These are phyloP conservation scores for Sapria himalayana DNA, from an alignment of 345 rosid species.

Conservation along the genomic window DNA sequence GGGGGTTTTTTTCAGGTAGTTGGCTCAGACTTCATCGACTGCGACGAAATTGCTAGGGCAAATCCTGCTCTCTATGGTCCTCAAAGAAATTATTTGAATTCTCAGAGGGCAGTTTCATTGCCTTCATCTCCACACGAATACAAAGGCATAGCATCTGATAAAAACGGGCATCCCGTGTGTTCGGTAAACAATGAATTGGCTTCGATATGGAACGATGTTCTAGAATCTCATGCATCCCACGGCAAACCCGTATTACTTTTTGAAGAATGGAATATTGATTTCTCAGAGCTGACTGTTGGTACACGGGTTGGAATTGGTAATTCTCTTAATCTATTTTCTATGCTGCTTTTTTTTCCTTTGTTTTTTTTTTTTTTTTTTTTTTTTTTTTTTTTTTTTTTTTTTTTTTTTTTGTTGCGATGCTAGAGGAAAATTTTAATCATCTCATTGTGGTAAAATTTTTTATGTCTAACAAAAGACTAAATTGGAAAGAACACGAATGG, in stretches of 20 bases:
- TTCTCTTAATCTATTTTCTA: constrained; percentile 4
- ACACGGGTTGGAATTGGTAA: constrained; percentile 97
- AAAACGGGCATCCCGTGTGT: constrained; percentile 25
- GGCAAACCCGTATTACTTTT: constrained; percentile 55
- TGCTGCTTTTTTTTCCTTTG: background rate
- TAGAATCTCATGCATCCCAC: constrained; percentile 68
- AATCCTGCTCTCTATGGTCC: constrained; percentile 37
- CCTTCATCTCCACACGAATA: constrained; percentile 85
- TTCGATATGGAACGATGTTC: constrained; percentile 61
- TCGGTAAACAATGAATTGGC: constrained; percentile 24
- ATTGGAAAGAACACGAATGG: too few species aligned
- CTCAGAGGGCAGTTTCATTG: constrained; percentile 83
- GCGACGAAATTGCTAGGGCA: constrained; percentile 35
- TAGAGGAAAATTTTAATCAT: too few species aligned
- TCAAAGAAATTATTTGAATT: constrained; percentile 30
- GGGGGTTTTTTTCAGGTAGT: too few species aligned
- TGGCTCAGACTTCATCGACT: too few species aligned
- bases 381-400: too few species aligned
- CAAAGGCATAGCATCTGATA: constrained; percentile 38
- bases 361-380: background rate
- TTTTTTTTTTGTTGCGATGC: too few species aligned
- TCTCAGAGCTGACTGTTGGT: constrained; percentile 78
- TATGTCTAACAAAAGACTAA: too few species aligned
- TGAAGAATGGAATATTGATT: constrained; percentile 88
- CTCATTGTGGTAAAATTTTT: too few species aligned